Percentiles rank a stretch among this genome's conserved stretches.
Conservation (phyloP, 2,329 filamentous ascomycete species). For the Talaromyces pinophilus region DNA sequence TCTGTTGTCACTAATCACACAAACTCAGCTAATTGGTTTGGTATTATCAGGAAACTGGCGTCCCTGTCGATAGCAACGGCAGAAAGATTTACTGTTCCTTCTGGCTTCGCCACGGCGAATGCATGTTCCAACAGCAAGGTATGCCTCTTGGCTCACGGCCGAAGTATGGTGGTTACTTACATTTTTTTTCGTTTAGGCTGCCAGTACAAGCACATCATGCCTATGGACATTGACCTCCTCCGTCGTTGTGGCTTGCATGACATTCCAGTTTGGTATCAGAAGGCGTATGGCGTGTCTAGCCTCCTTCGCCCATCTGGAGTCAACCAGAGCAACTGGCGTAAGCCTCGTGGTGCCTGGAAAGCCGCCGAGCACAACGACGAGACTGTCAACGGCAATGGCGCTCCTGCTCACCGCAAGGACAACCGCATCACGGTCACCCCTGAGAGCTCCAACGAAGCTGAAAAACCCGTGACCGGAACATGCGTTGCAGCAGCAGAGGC, state of each 20-base stretch:
- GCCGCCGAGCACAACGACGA: background rate
- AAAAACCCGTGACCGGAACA: background rate
- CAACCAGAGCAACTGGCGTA: constrained; percentile 25
- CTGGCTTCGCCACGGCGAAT: constrained; percentile 84
- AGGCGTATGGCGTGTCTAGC: constrained; percentile 44
- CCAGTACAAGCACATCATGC: constrained; percentile 90
- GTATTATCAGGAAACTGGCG: background rate
- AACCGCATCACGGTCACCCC: constrained; percentile 24
- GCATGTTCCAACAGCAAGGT: constrained; percentile 78
- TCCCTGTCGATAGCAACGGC: background rate
- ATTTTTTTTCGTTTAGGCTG: constrained; percentile 55
- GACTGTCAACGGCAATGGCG: constrained; percentile 17
- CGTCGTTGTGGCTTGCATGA: constrained; percentile 65
- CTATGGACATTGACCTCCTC: constrained; percentile 66
- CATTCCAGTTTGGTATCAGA: constrained; percentile 59
- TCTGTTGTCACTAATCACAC: background rate
- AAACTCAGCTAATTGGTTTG: background rate
- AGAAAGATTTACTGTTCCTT: constrained; percentile 69
- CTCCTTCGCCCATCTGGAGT: constrained; percentile 25
- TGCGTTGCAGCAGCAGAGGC: background rate
- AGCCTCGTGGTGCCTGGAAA: constrained; percentile 9
- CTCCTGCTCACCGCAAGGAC: background rate
- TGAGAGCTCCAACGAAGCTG: constrained; percentile 3
- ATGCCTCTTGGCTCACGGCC: constrained; percentile 18
- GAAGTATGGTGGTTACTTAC: background rate